Conservation (phyloP, 177 flowering plant species). For the Vitis hybrid region DNA sequence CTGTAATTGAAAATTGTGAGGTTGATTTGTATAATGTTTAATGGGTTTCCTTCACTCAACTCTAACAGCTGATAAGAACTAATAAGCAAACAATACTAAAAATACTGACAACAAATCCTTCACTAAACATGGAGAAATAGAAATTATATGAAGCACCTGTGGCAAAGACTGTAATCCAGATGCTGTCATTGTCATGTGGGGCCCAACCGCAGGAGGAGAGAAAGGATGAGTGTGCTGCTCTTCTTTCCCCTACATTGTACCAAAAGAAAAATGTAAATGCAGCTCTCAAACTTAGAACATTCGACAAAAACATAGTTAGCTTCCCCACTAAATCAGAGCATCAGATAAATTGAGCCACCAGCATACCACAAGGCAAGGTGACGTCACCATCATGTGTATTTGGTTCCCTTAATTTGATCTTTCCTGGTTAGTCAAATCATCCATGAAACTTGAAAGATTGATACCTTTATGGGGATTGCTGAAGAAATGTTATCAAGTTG, state of each 20-base stretch:
- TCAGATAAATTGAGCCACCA: too few species aligned
- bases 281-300: background rate
- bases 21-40: background rate
- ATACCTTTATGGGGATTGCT: constrained; percentile 12
- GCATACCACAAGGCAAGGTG: background rate
- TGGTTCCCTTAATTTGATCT: background rate
- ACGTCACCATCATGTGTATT: background rate
- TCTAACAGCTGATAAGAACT: background rate
- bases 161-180: constrained; percentile 13
- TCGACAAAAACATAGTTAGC: too few species aligned
- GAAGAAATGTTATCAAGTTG: constrained; percentile 16
- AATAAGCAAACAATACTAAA: background rate
- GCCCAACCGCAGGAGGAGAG: constrained; percentile 1
- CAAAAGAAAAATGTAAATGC: background rate
- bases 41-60: background rate
- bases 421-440: background rate
- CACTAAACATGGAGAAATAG: background rate
- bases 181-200: constrained; percentile 4
- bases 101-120: background rate
- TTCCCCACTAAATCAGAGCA: too few species aligned
- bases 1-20: constrained; percentile 8
- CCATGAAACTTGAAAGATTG: background rate
- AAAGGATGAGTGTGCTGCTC: constrained; percentile 9
- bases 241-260: constrained; percentile 15
- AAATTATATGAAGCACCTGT: constrained; percentile 11